These are phyloP conservation scores for Tetratostichococcus sp. DNA, from an alignment of 139 green algal species.

Conservation along the genomic window DNA sequence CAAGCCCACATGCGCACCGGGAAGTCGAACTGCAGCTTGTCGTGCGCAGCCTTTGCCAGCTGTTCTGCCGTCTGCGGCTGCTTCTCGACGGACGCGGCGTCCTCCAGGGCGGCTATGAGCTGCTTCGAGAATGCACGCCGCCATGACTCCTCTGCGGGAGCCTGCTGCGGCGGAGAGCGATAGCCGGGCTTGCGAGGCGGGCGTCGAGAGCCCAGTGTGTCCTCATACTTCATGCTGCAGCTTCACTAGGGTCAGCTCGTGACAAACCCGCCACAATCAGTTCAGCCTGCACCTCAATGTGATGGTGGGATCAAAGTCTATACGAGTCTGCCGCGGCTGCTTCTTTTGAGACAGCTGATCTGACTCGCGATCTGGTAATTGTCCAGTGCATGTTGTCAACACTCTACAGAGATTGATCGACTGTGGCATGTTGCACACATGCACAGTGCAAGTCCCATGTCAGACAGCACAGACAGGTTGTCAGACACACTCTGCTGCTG, in stretches of 20 bases:
- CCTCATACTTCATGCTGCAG: neutral
- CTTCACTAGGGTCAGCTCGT: neutral
- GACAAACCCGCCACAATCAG: too few species aligned
- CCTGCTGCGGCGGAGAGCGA: neutral
- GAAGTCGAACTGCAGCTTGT: constrained; percentile 36
- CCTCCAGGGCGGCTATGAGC: neutral
- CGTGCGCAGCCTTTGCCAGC: neutral
- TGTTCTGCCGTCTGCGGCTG: neutral
- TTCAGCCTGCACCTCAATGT: too few species aligned
- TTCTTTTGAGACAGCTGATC: too few species aligned
- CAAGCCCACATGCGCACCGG: constrained; percentile 16
- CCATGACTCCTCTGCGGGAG: neutral
- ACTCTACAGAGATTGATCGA: too few species aligned
- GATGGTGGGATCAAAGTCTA: too few species aligned
- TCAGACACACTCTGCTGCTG: too few species aligned
- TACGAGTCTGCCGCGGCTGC: too few species aligned
- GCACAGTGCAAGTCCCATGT: too few species aligned
- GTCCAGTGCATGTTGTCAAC: too few species aligned
- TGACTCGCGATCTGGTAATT: too few species aligned
- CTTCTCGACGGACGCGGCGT: neutral
- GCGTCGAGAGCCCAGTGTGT: neutral
- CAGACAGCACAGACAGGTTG: too few species aligned
- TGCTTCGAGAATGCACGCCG: neutral
- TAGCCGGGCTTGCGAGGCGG: neutral
- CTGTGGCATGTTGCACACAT: too few species aligned